Base-by-base conservation (phyloP, 768 basidiomycete genomes). In the Cystobasidium tubakii region DNA sequence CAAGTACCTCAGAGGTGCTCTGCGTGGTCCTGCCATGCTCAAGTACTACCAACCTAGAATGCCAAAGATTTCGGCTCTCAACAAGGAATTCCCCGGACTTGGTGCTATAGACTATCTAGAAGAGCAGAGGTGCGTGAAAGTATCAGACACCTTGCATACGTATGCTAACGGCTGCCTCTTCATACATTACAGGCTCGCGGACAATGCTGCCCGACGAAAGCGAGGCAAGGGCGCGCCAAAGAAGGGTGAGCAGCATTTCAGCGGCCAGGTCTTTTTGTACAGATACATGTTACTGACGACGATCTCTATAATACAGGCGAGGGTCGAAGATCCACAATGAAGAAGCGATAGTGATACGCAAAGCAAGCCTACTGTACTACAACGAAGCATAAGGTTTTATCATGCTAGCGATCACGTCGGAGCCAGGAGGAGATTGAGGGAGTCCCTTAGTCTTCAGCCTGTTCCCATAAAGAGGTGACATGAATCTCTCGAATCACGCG, bases 11-110 rank as follows among this genome's bases (percentile, higher is more conserved):
- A 87, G 89, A 23, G 84, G 86, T 17, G 85, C 89, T 21, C 86
- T 97, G 42, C 87, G 88, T 0, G 95, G 94, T 0, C 92, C 92
- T 0, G 85, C 91, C 31, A 90, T 96, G 88, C 80, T 89, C 76
- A 83, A 86, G 3, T 97, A 97, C 83, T 93, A 94, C 82, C 46
- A 42, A 12, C 17, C 55, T 27, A 25, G 29, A 12, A 54, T 36
- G 66, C 74, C 66, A 7, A 65, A 39, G 25, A 34, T 74, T 29
- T 42, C 62, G 7, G 33, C 43, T 6, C 29, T 74, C 2, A 66
- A 65, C 39, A 9, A 31, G 39, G 3, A 60, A 43, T 23, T 62
- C 27, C 66, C 74, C 7, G 43, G 46, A 10, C 44, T 75, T 21
- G 62, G 66, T 21, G 54, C 57, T 29, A 19, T 72, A 13, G 74